Evolutionary conservation across 208 protist genomes (phyloP), one percentile per base, ranked within the genome.

Genomic region (Acanthamoeba triangularis): DNA sequence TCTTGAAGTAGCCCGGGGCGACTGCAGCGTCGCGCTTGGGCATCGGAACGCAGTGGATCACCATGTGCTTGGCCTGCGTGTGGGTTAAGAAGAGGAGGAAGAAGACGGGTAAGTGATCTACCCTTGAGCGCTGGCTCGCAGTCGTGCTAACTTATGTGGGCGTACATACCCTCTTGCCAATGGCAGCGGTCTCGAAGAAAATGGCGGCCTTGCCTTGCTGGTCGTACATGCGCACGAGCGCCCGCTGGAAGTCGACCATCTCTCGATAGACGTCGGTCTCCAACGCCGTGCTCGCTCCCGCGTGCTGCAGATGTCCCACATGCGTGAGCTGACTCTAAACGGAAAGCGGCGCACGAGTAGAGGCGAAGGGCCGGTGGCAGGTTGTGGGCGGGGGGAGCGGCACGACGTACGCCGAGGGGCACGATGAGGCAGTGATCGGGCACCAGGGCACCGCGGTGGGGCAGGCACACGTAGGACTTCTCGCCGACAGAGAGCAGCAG

Each of bases 1-100:
- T 96, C 82, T 96, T 96, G 94, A 95, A 96, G 95, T 90, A 96
- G 84, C 91, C 96, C n/a, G 96, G 96, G 6, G 93, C 90, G 28
- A 95, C 82, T 20, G 56, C 61, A 23, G 85, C 96, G 14, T 67
- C 67, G 11, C 96, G 88, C 28, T 67, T 30, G 25, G 56, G 33
- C 28, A 96, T 47, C 13, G 95, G 95, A 11, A 97, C 88, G 78
- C 63, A 85, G 30, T 96, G 67, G 20, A 96, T 65, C 25, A 93
- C 63, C 35, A 69, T 63, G 95, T 97, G 96, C 16, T 30, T 74
- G 65, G 65, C 65, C 65, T 74, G 65, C n/a, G n/a, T 10, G 41
- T 7, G 2, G 41, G 41, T 5, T 5, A 72, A 6, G 5, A 0
- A 14, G 33, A 16, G 4, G 4, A 74, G 7, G 13, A 74, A n/a